Evolutionary conservation across 495 filamentous ascomycete genomes (phyloP), one percentile per base, ranked within the genome.

Genomic region (Glarea lozoyensis): DNA sequence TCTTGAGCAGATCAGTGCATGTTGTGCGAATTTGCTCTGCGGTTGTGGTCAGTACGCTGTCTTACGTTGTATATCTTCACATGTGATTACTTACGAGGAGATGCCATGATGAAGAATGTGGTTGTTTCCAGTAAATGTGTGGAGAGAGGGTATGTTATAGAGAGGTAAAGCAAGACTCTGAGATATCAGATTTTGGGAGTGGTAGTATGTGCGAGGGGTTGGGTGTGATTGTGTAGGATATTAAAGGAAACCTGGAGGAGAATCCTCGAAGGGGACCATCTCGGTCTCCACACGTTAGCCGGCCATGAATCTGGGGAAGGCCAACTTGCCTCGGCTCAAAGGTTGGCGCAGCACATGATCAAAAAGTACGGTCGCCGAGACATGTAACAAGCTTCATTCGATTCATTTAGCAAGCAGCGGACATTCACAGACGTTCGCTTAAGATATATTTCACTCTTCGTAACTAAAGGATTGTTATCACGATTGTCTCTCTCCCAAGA

Each of bases 1-100:
- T 96, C 74, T 83, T 83, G 66, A 97, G 82, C 50, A 94, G 84
- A 75, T 93, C 88, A 53, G 92, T 98, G 59, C 88, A 68, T 39
- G 85, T 78, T 24, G 90, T 97, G 53, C 82, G 82, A 64, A 94
- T 80, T 69, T 82, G 69, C 68, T 92, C 87, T 93, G 65, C 37
- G 16, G 43, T 18, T 42, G n/a, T 31, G 34, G 48, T 67, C 45
- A 68, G 62, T 31, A 27, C 40, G 33, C 11, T 21, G 33, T n/a
- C 25, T 29, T 7, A 29, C 25, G 7, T 29, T 29, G 7, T 29
- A 29, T 7, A 7, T 29, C 25, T 7, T 29, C n/a, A n/a, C 25
- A 29, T 29, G 7, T 7, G 7, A 7, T 29, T 27, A 71, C 82
- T 57, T 78, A 88, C 84, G 85, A 67, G 84, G 82, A 61, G 84